phyloP scores from a whole-genome alignment of 306 rosid genomes.

The Chamaecrista fasciculata region DNA sequence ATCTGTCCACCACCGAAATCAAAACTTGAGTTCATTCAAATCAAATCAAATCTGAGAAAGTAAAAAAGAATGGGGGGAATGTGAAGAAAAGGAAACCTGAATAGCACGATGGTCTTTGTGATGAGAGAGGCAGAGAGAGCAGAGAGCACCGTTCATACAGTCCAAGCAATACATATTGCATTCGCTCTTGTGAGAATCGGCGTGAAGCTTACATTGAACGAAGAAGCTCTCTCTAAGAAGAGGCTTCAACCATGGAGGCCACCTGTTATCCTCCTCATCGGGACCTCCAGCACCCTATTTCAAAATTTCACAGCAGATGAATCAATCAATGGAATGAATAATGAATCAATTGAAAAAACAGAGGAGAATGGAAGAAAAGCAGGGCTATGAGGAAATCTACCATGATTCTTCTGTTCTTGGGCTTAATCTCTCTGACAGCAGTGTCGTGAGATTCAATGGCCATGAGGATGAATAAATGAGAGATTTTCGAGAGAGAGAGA shows the following conservation, averaged over 20 bases:
- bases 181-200: slow-evolving; percentile 93
- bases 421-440: slow-evolving; percentile 83
- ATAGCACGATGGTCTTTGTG: slow-evolving; percentile 92
- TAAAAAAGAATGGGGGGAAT: not conserved
- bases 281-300: slow-evolving; percentile 90
- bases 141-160: slow-evolving; percentile 89
- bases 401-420: slow-evolving; percentile 92
- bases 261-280: slow-evolving; percentile 77
- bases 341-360: slow-evolving; percentile 20
- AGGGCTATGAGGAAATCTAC: slow-evolving; percentile 23
- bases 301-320: not conserved
- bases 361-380: slow-evolving; percentile 14
- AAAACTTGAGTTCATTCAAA: too few species aligned
- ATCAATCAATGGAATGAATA: too few species aligned
- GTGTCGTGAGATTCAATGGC: slow-evolving; percentile 86
- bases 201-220: slow-evolving; percentile 89
- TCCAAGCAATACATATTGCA: slow-evolving; percentile 98
- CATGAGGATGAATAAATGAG: slow-evolving; percentile 46
- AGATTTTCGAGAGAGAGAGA: not conserved
- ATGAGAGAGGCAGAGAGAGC: slow-evolving; percentile 77
- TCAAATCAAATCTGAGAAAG: too few species aligned
- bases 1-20: slow-evolving; percentile 48
- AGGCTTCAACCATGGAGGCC: slow-evolving; percentile 99
- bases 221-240: slow-evolving; percentile 77
- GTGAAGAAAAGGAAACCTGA: slow-evolving; percentile 49